These are phyloP conservation scores for Ceratocystis alfenasii DNA, from an alignment of 2,329 filamentous ascomycete species.

Conservation along the genomic window DNA sequence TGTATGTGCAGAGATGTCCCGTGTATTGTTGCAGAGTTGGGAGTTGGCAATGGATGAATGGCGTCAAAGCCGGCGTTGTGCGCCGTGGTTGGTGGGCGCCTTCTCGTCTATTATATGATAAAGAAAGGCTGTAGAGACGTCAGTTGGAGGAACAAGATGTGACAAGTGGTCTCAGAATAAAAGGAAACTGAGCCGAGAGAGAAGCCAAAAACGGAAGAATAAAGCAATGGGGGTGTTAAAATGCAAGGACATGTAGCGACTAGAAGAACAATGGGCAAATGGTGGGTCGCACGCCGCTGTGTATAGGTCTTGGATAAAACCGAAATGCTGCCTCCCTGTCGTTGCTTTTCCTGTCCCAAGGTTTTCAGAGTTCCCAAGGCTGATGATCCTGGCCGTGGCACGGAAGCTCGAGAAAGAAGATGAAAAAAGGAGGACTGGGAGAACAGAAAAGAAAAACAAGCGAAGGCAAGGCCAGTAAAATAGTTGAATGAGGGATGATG, in stretches of 20 bases:
- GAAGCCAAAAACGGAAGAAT: neutral
- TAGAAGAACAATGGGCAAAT: neutral
- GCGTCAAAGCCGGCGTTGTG: constrained; percentile 1
- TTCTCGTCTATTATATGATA: constrained; percentile 1
- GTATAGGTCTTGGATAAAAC: neutral
- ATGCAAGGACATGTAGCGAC: too few species aligned
- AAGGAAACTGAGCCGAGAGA: neutral
- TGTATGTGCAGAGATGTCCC: too few species aligned
- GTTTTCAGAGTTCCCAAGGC: neutral
- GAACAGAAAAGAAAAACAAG: constrained; percentile 3
- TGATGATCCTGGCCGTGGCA: constrained; percentile 1
- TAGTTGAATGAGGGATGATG: neutral
- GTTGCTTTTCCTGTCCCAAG: neutral
- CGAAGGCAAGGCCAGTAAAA: neutral
- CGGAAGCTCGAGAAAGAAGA: neutral
- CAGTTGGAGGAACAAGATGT: neutral
- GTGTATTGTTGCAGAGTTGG: too few species aligned
- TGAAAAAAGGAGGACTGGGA: neutral
- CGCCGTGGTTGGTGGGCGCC: neutral
- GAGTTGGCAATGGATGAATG: constrained; percentile 2
- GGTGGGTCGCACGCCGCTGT: neutral
- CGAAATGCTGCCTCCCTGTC: neutral
- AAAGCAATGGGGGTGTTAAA: neutral
- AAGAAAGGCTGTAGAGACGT: neutral
- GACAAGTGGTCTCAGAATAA: neutral